Percentiles rank a stretch among this genome's conserved stretches.
Evolutionary conservation across 2,329 filamentous ascomycete genomes (phyloP).

Genomic region (Coniochaeta pulveracea): DNA sequence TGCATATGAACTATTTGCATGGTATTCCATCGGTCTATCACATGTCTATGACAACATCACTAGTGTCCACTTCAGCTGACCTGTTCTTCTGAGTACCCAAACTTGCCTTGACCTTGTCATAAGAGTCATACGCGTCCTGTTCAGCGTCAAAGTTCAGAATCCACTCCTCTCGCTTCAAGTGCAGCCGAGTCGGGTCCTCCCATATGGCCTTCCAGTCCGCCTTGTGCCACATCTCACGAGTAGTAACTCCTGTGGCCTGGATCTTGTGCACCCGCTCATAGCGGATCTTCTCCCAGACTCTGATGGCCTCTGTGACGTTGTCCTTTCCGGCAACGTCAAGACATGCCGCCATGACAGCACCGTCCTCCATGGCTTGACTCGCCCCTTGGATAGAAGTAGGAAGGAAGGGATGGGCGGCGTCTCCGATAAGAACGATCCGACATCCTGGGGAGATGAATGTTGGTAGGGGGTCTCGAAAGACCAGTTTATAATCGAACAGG

Average conservation of each 20-base stretch:
- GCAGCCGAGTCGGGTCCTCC: slow-evolving; percentile 28
- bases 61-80: too few relatives aligned
- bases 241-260: slow-evolving; percentile 31
- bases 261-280: slow-evolving; percentile 29
- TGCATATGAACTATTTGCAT: too few relatives aligned
- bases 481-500: slow-evolving; percentile 24
- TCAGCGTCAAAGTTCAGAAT: slow-evolving; percentile 37
- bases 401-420: slow-evolving; percentile 35
- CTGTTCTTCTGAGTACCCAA: too few relatives aligned
- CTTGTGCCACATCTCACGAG: slow-evolving; percentile 37
- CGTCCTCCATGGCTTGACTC: slow-evolving; percentile 35
- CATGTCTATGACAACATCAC: too few relatives aligned
- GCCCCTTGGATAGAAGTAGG: slow-evolving; percentile 33
- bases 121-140: slow-evolving; percentile 29
- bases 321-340: slow-evolving; percentile 14
- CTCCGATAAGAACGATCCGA: slow-evolving; percentile 31
- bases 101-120: slow-evolving; percentile 6
- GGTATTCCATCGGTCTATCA: too few relatives aligned
- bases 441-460: slow-evolving; percentile 25
- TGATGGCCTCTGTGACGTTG: slow-evolving; percentile 13
- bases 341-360: slow-evolving; percentile 29
- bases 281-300: slow-evolving; percentile 25
- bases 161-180: slow-evolving; percentile 34
- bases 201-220: slow-evolving; percentile 33
- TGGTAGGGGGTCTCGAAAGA: slow-evolving; percentile 26